Base-by-base conservation (phyloP, 1,139 yeast genomes). In the Lodderomyces orthopsilosis region DNA sequence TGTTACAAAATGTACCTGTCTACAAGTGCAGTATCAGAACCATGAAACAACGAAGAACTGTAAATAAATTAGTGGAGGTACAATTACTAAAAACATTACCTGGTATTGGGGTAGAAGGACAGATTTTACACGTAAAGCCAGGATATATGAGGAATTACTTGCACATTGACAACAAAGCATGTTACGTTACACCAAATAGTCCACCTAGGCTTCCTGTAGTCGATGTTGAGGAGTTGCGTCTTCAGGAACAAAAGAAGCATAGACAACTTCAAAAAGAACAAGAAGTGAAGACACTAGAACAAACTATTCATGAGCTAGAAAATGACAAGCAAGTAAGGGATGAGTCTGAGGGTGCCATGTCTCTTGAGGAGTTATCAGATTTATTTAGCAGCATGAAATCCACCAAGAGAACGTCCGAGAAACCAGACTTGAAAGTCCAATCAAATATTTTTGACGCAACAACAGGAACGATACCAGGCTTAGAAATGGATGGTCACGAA, bases 101-200 rank as follows among this genome's bases (percentile, higher is more conserved):
- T 32, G 75, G 74, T 9, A 62, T 80, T 46, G 89, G 88, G n/a
- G 68, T 65, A 35, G 61, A 61, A 40, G 96, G 96, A 23, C 85
- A 90, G 65, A 73, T 90, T 37, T 75, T 86, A 21, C 68, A 76
- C 34, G 96, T 89, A n/a, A 75, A 80, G 48, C 88, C 95, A 27
- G 87, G 93, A 14, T 73, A 79, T 47, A 90, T 90, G 96, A 78
- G 93, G 61, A 87, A 86, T 65, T 78, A 69, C 54, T 74, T 90
- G 46, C 89, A 89, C 55, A 77, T 79, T 41, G 57, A 69, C 48
- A 83, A 86, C 53, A 85, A 87, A 39, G 96, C 96, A 2, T 77
- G 79, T 32, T 86, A 85, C 57, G 72, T 85, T 26, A 61, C 77
- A 32, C 67, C 71, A 37, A 77, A 72, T 13, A 68, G 74, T 46